Conservation (phyloP, 805 yeast species). For the Hanseniaspora clermontiae region DNA sequence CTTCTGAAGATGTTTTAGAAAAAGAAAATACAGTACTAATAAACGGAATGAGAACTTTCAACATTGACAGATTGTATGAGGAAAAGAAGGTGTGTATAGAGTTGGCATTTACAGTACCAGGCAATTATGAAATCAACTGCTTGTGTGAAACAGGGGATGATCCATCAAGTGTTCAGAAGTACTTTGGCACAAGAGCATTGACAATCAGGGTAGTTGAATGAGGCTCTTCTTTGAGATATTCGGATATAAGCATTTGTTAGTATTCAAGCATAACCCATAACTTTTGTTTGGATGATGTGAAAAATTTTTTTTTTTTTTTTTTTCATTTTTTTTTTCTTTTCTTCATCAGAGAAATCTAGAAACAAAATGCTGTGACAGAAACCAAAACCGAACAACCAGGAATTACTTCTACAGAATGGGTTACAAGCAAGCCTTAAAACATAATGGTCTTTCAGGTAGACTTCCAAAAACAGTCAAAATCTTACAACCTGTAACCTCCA, state of each 20-base stretch:
- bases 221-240: neutral
- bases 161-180: constrained; percentile 8
- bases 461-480: constrained; percentile 68
- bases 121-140: constrained; percentile 12
- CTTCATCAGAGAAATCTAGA: no score
- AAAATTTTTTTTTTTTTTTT: neutral
- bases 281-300: neutral
- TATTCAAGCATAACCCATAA: no score
- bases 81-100: neutral
- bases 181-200: constrained; percentile 6
- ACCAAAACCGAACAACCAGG: neutral
- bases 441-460: constrained; percentile 60
- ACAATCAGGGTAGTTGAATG: neutral
- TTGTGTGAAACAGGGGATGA: constrained; percentile 10
- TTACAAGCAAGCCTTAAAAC: constrained; percentile 32
- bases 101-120: constrained; percentile 3
- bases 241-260: neutral
- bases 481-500: constrained; percentile 51
- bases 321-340: neutral
- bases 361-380: no score
- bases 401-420: constrained; percentile 29
- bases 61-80: neutral
- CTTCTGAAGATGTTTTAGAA: constrained; percentile 9
- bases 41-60: constrained; percentile 12
- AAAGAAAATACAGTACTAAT: constrained; percentile 1